Evolutionary conservation across 192 early-diverging fungal species (phyloP).

Genomic region (Podila horticola): DNA sequence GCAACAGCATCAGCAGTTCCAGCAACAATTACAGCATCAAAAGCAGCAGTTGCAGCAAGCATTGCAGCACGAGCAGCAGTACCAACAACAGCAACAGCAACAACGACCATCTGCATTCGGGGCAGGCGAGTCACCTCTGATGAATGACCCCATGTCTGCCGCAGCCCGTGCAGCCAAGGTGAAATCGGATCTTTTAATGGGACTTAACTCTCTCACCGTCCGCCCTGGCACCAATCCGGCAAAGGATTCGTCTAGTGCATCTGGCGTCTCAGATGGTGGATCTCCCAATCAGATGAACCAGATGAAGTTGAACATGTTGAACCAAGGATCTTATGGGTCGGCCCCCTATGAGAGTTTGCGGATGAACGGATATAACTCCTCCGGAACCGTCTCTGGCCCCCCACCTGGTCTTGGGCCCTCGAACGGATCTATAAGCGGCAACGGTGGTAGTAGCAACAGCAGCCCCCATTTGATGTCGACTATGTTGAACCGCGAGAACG

Average conservation of each 20-base stretch:
- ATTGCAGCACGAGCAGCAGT: not conserved
- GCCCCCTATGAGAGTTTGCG: not conserved
- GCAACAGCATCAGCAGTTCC: slow-evolving; percentile 16
- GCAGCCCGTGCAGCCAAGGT: slow-evolving; percentile 46
- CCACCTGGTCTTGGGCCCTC: slow-evolving; percentile 36
- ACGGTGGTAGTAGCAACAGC: slow-evolving; percentile 12
- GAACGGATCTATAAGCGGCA: not conserved
- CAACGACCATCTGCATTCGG: slow-evolving; percentile 13
- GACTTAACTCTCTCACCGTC: slow-evolving; percentile 29
- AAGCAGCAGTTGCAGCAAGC: not conserved
- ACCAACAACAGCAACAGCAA: not conserved
- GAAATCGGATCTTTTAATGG: slow-evolving; percentile 50
- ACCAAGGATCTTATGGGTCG: not conserved
- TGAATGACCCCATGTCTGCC: slow-evolving; percentile 20
- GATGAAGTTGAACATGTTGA: slow-evolving; percentile 11
- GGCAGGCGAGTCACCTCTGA: slow-evolving; percentile 17
- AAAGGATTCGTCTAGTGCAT: slow-evolving; percentile 10
- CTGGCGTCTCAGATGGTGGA: not conserved
- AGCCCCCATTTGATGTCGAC: slow-evolving; percentile 29
- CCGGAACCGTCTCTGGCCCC: slow-evolving; percentile 17
- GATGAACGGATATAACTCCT: slow-evolving; percentile 18
- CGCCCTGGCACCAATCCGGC: slow-evolving; percentile 13
- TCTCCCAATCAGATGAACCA: not conserved
- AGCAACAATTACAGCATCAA: not conserved
- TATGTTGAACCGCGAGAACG: slow-evolving; percentile 12